Evolutionary conservation across 2,329 filamentous ascomycete species (phyloP).

Genomic region (Aspergillus sp.): DNA sequence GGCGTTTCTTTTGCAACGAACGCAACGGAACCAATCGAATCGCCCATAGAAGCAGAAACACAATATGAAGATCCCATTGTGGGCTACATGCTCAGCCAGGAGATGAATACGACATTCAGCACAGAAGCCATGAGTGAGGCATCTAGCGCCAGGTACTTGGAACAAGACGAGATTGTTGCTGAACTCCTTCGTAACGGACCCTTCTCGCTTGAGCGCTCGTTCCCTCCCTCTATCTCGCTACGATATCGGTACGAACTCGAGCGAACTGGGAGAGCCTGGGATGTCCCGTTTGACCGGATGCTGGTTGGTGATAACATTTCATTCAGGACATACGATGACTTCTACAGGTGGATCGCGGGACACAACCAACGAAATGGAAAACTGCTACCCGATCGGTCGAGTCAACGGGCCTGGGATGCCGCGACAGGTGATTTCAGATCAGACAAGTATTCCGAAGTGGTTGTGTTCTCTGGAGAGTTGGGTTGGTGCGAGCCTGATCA

Average conservation of each 20-base stretch:
- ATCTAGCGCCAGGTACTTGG: conserved; percentile 8
- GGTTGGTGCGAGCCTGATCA: conserved; percentile 30
- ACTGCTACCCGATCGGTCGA: conserved; percentile 26
- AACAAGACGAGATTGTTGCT: conserved; percentile 17
- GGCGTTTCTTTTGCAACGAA: conserved; percentile 20
- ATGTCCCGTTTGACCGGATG: conserved; percentile 21
- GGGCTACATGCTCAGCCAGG: conserved; percentile 14
- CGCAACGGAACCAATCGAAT: conserved; percentile 23
- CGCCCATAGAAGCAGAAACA: conserved; percentile 16
- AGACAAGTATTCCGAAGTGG: conserved; percentile 29
- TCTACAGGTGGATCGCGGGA: conserved; percentile 27
- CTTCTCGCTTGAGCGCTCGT: conserved; percentile 24
- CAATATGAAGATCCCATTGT: conserved; percentile 22
- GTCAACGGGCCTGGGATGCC: conserved; percentile 27
- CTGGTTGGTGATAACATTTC: conserved; percentile 19
- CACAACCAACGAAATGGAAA: conserved; percentile 18
- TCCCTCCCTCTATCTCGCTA: conserved; percentile 23
- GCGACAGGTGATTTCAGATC: conserved; percentile 27
- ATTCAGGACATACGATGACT: conserved; percentile 20
- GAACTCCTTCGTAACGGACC: conserved; percentile 29
- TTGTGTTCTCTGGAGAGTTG: conserved; percentile 36
- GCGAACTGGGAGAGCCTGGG: conserved; percentile 25
- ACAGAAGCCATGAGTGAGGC: neutral
- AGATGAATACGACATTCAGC: conserved; percentile 9
- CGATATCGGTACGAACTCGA: conserved; percentile 35